Base-by-base conservation (phyloP, 768 basidiomycete genomes). In the Kwoniella shandongensis region DNA sequence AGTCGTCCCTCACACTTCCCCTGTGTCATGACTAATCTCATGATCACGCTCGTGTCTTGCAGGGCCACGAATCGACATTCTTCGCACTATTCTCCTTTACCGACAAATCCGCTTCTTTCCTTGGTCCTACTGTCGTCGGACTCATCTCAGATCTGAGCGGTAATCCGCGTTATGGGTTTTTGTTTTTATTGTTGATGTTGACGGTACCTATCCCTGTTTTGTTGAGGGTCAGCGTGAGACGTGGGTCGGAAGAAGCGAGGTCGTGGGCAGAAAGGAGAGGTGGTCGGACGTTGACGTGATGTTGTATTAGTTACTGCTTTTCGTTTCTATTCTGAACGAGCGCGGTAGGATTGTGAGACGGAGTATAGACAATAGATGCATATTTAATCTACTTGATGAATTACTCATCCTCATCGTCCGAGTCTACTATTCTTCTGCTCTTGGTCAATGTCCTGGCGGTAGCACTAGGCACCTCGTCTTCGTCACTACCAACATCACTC, bases 111-210 rank as follows among this genome's bases (percentile, higher is more conserved):
- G 87, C 86, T 59, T 91, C 89, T 6, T 98, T 97, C 78, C 77
- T 97, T 3, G 94, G 94, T 0, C 94, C 94, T 2, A 79, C 92
- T 5, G 78, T 91, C 25, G 92, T 97, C 0, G 92, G 91, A 0
- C 63, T 92, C 35, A 88, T 97, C 38, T 86, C 92, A 0, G 91
- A 94, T 71, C 75, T 80, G 41, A 97, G 91, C 0, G 91, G 89
- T 2, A 92, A 94, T 75, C 93, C 96, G 45, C 87, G 93, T 25
- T 88, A 88, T 60, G 86, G 86, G 2, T 97, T 96, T 77, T 85
- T 89, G 72, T 92, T 98, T 79, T 81, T 97, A 15, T 80, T 90
- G 2, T 54, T 80, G 49, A 88, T 94, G 87, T 80, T 96, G 12
- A 87, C 87, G 83, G 64, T 84, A 1, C 87, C 91, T 0, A 77